Conservation (phyloP, 441 rosid species). For the Omphalea diandra region DNA sequence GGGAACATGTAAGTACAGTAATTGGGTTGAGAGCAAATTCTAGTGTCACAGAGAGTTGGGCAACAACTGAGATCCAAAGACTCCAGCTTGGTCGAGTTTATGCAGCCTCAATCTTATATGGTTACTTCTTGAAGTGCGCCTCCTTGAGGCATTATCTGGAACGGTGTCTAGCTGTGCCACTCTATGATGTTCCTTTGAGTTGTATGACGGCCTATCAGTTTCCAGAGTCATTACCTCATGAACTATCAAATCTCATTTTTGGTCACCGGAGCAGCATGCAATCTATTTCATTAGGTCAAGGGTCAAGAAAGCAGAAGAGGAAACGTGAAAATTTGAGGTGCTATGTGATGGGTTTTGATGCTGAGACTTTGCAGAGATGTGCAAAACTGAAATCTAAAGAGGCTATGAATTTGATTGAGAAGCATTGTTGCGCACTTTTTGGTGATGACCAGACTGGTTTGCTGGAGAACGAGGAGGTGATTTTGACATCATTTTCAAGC, state of each 20-base stretch:
- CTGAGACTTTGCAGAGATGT: conserved; percentile 64
- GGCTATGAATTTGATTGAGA: conserved; percentile 64
- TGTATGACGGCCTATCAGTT: conserved; percentile 33
- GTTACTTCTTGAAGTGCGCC: conserved; percentile 85
- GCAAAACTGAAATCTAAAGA: conserved; percentile 69
- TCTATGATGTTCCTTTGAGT: conserved; percentile 26
- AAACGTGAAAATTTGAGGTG: conserved; percentile 47
- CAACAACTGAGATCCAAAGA: conserved; percentile 59
- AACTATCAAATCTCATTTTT: conserved; percentile 40
- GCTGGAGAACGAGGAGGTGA: conserved; percentile 42
- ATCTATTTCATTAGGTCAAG: conserved; percentile 26
- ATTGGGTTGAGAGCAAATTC: conserved; percentile 73
- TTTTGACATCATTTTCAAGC: conserved; percentile 75
- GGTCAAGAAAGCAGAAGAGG: conserved; percentile 30
- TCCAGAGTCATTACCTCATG: conserved; percentile 32
- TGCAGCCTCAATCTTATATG: conserved; percentile 69
- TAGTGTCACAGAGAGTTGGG: conserved; percentile 77
- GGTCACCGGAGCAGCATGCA: conserved; percentile 26
- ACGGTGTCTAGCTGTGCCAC: conserved; percentile 35
- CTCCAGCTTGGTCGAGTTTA: conserved; percentile 53
- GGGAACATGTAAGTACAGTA: conserved; percentile 68
- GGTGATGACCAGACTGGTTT: conserved; percentile 42
- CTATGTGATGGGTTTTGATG: conserved; percentile 66
- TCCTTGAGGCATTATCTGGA: conserved; percentile 71
- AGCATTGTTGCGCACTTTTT: conserved; percentile 68